Evolutionary conservation across 169 alveolate species (phyloP), one percentile per base, ranked within the genome.

Genomic region (Cyclospora cayetanensis): DNA sequence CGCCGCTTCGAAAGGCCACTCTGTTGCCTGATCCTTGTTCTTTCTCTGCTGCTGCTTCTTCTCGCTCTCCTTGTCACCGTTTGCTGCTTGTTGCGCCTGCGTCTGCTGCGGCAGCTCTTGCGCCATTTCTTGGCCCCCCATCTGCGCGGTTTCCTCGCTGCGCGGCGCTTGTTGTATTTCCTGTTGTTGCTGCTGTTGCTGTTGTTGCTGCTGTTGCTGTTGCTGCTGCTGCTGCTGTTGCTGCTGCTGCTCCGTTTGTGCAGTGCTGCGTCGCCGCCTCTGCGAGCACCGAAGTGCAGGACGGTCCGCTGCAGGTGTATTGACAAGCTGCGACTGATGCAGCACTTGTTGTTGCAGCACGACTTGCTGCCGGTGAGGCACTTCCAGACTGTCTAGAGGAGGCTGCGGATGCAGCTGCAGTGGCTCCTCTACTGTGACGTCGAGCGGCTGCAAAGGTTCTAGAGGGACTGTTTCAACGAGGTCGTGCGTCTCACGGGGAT

Each of bases 171-270:
- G 70, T 31, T n/a, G 70, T 31, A 55, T n/a, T n/a, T n/a, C n/a
- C n/a, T n/a, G 70, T 31, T 55, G 70, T 31, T 55, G 70, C 70
- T 55, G 70, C 22, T 55, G 70, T 1, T 55, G 70, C 70, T 55
- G 70, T 31, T 55, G 70, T 25, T 55, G 70, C 70, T 55, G 70
- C 70, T n/a, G 70, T 31, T n/a, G 70, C 70, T n/a, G n/a, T n/a
- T n/a, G n/a, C n/a, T n/a, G 70, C 70, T 55, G 70, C 70, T 55
- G 70, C 70, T 55, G 70, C 22, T 55, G 70, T 1, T 55, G 70
- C 70, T 55, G 70, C 70, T 55, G 70, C 70, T 55, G 70, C 22
- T 55, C 70, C 22, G 70, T 55, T 55, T 55, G 27, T 31, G 22
- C 70, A 15, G 9, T 55, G 70, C 22, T 15, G 70, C 70, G 27